Evolutionary conservation across 2,329 filamentous ascomycete species (phyloP).

Genomic region (Blumeria hordei): DNA sequence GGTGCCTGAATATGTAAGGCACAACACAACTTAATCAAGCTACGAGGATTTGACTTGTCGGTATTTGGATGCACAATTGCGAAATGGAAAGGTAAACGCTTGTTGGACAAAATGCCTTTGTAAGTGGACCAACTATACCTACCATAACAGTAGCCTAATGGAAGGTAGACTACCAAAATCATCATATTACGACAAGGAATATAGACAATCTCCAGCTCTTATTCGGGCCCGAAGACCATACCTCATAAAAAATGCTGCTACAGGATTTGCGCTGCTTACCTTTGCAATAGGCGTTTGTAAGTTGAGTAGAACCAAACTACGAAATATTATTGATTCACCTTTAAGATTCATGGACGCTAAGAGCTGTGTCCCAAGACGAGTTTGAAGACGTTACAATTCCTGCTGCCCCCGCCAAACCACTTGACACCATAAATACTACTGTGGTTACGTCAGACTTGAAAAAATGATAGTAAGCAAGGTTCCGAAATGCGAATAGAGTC

Average conservation of each 20-base stretch:
- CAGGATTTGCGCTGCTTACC: conserved; percentile 48
- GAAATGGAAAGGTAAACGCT: too few relatives aligned
- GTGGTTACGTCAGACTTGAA: too few relatives aligned
- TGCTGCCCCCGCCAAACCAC: conserved; percentile 18
- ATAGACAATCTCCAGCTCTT: conserved; percentile 67
- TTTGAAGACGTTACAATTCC: conserved; percentile 91
- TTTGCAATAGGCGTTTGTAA: conserved; percentile 74
- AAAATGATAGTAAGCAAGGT: too few relatives aligned
- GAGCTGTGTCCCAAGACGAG: conserved; percentile 79
- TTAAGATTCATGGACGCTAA: conserved; percentile 47
- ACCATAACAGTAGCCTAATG: background rate
- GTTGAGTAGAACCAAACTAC: conserved; percentile 17
- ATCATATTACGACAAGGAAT: conserved; percentile 80
- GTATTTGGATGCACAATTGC: too few relatives aligned
- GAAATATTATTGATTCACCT: background rate
- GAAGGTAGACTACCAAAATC: conserved; percentile 31
- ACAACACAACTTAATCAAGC: too few relatives aligned
- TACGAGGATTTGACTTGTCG: too few relatives aligned
- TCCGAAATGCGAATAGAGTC: too few relatives aligned
- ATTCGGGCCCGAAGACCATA: conserved; percentile 83
- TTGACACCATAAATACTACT: background rate
- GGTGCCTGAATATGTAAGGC: too few relatives aligned
- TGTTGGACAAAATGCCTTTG: conserved; percentile 10
- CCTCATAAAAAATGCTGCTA: conserved; percentile 67
- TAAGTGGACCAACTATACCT: conserved; percentile 4